These are phyloP conservation scores for Colletotrichum chrysophilum DNA, from an alignment of 2,329 filamentous ascomycete genomes.

Conservation along the genomic window DNA sequence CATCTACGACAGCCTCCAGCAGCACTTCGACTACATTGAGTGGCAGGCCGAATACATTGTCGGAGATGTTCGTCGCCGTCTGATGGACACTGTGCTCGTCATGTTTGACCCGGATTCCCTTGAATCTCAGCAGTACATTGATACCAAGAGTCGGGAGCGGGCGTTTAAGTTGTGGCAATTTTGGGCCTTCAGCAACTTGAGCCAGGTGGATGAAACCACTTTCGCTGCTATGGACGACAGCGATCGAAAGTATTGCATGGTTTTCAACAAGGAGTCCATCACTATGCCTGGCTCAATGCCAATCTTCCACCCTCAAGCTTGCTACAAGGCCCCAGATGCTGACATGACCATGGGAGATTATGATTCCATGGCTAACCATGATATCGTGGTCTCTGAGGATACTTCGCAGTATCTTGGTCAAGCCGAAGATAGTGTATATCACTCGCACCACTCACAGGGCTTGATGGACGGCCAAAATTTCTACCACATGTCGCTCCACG, in stretches of 20 bases:
- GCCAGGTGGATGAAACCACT: too few relatives aligned
- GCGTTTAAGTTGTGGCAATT: not conserved
- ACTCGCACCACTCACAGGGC: not conserved
- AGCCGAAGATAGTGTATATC: too few relatives aligned
- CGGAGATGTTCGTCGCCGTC: not conserved
- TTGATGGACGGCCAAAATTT: not conserved
- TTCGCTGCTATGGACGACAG: not conserved
- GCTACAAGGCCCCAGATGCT: not conserved
- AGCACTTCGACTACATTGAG: not conserved
- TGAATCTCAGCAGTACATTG: too few relatives aligned
- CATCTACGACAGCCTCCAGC: not conserved
- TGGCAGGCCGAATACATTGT: accelerated
- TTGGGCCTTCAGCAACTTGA: too few relatives aligned
- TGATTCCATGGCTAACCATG: accelerated
- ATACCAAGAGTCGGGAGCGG: too few relatives aligned
- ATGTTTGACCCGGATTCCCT: not conserved
- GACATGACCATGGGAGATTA: not conserved
- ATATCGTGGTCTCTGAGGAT: not conserved
- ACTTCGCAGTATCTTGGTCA: too few relatives aligned
- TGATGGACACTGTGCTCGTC: accelerated
- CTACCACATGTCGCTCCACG: not conserved
- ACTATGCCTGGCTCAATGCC: too few relatives aligned
- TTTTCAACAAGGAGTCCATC: not conserved
- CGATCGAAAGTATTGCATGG: not conserved
- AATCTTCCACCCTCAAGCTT: not conserved